phyloP scores from a whole-genome alignment of 768 basidiomycete genomes.

The Amanita muscaria region DNA sequence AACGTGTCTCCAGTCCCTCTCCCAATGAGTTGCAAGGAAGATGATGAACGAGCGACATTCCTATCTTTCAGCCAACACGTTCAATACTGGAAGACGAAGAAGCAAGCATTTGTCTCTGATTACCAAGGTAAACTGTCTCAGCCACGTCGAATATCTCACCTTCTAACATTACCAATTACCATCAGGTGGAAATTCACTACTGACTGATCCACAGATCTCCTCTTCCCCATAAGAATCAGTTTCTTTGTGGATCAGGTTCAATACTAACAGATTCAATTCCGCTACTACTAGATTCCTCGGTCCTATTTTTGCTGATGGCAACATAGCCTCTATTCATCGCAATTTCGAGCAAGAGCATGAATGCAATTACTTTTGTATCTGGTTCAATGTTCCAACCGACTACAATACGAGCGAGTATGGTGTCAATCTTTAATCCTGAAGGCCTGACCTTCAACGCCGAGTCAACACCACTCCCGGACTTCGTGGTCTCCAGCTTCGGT shows the following conservation, averaged over 20 bases:
- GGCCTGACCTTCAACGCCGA: background rate
- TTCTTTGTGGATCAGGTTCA: background rate
- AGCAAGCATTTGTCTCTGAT: conserved; percentile 18
- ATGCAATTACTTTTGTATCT: conserved; percentile 8
- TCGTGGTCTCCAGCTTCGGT: too few species aligned
- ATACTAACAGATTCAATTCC: background rate
- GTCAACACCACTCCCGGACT: too few species aligned
- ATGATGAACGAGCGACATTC: conserved; percentile 14
- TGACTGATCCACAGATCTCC: conserved; percentile 18
- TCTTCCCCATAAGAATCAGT: conserved; percentile 9
- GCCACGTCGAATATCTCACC: background rate
- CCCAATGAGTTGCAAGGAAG: background rate
- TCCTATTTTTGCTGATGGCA: conserved; percentile 10
- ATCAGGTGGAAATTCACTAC: conserved; percentile 11
- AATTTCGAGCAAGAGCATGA: conserved; percentile 5
- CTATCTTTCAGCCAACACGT: conserved; percentile 17
- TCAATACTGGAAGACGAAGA: conserved; percentile 16
- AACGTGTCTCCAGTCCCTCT: conserved; percentile 12
- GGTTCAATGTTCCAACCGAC: conserved; percentile 2
- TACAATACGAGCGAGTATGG: background rate
- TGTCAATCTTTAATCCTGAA: background rate
- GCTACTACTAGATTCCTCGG: background rate
- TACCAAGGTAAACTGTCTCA: conserved; percentile 15
- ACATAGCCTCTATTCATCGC: conserved; percentile 3
- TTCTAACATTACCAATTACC: background rate